phyloP scores from a whole-genome alignment of 2,329 filamentous ascomycete genomes.

The Apiospora marii region DNA sequence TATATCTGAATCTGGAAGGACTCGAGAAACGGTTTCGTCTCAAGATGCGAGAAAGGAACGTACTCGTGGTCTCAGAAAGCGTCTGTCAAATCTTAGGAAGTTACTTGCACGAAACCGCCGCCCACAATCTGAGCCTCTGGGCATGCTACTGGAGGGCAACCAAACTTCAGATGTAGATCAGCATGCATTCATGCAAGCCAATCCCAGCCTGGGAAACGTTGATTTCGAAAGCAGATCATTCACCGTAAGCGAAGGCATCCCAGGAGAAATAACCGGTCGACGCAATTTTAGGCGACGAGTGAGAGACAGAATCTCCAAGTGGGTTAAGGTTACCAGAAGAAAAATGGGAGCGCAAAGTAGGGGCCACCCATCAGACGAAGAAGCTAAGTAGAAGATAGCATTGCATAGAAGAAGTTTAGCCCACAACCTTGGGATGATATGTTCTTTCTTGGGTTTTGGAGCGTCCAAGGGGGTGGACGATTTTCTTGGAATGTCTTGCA shows the following conservation, averaged over 20 bases:
- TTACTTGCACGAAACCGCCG: background rate
- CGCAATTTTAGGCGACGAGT: conserved; percentile 36
- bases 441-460: background rate
- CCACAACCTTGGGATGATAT: background rate
- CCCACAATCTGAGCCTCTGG: conserved; percentile 17
- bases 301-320: conserved; percentile 37
- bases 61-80: conserved; percentile 13
- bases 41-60: background rate
- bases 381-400: background rate
- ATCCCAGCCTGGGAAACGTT: conserved; percentile 27
- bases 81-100: background rate
- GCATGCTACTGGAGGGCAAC: background rate
- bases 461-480: background rate
- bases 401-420: background rate
- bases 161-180: background rate
- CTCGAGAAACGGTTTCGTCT: background rate
- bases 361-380: conserved; percentile 28
- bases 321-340: conserved; percentile 38
- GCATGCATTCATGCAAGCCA: conserved; percentile 18
- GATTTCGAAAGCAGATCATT: conserved; percentile 28
- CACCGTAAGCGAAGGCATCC: conserved; percentile 25
- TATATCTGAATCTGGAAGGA: background rate
- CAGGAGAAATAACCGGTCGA: conserved; percentile 27
- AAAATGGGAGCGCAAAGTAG: conserved; percentile 34
- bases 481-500: conserved; percentile 22